Evolutionary conservation across 2,329 filamentous ascomycete species (phyloP), one percentile per base, ranked within the genome.

Genomic region (Metarhizium sp.): DNA sequence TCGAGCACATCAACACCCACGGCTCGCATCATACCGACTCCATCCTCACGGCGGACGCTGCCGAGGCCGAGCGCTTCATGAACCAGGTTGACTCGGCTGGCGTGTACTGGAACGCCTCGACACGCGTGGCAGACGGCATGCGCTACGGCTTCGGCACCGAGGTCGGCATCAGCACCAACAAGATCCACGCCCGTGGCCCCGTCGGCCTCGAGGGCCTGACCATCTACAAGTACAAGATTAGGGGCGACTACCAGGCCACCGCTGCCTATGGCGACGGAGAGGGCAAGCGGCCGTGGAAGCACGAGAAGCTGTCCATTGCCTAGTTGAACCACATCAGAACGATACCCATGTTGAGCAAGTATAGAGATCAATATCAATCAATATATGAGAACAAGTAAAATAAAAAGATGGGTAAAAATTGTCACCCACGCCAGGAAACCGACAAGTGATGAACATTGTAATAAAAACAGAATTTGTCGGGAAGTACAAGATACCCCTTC

Each of bases 101-200:
- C 53, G 92, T 92, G 18, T 99, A 95, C 78, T 96, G 92, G 91
- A 99, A 99, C 69, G 89, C 91, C 7, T 95, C 90, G 29, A 96
- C 90, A 8, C 83, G 94, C 52, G 92, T 99, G 74, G 91, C 92
- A 6, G 94, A 99, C 69, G 94, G 94, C 7, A 96, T 95, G 88
- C 81, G 94, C 46, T 97, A 95, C 69, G 94, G 94, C 7, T 99
- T 99, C 72, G 94, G 94, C 50, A 97, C 94, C 0, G 94, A 99
- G 73, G 94, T 99, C 29, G 94, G 94, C 54, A 97, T 99, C 72
- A 95, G 89, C 74, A 99, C 94, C 51, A 99, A 96, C 77, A 99
- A 97, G 77, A 96, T 99, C 60, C 94, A 99, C 69, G 88, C 90
- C 1, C 79, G 94, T 52, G 94, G 94, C 0, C 94, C 94, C 0